Conservation (phyloP, 148 eudicot species). For the Diospyros kaki region DNA sequence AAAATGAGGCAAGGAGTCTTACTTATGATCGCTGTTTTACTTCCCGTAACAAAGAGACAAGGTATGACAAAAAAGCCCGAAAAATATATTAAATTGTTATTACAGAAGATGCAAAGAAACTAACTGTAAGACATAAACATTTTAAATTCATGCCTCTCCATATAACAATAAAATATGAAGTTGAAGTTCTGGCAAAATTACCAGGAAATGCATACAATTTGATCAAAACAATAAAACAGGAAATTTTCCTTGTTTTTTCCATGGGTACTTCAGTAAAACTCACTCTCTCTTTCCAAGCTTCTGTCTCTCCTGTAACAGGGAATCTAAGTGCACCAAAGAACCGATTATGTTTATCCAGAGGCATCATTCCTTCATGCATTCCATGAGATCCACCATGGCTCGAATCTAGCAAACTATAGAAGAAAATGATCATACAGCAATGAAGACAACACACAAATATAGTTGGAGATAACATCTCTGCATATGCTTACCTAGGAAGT, state of each 20-base stretch:
- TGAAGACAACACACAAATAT: conserved; percentile 9
- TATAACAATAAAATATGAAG: not conserved
- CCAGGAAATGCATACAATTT: no score
- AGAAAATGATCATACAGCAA: conserved; percentile 5
- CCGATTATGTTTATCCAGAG: conserved; percentile 37
- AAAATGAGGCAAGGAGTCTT: not conserved
- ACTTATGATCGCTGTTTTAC: no score
- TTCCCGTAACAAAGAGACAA: no score
- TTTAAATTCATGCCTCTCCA: not conserved
- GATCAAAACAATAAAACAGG: no score
- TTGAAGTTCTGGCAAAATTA: no score
- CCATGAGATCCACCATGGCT: conserved; percentile 53
- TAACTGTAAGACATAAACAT: not conserved
- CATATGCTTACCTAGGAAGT: conserved; percentile 39
- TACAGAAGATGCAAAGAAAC: no score
- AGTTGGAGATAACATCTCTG: not conserved
- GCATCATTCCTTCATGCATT: conserved; percentile 46
- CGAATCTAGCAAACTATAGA: conserved; percentile 51
- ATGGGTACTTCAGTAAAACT: conserved; percentile 9
- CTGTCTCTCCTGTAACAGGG: conserved; percentile 54
- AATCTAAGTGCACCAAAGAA: conserved; percentile 46
- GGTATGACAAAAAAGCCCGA: no score
- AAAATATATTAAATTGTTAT: no score
- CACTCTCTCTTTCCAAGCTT: conserved; percentile 67
- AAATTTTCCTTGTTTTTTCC: no score